Evolutionary conservation across 768 basidiomycete genomes (phyloP).

Genomic region (Wakefieldia striispora): DNA sequence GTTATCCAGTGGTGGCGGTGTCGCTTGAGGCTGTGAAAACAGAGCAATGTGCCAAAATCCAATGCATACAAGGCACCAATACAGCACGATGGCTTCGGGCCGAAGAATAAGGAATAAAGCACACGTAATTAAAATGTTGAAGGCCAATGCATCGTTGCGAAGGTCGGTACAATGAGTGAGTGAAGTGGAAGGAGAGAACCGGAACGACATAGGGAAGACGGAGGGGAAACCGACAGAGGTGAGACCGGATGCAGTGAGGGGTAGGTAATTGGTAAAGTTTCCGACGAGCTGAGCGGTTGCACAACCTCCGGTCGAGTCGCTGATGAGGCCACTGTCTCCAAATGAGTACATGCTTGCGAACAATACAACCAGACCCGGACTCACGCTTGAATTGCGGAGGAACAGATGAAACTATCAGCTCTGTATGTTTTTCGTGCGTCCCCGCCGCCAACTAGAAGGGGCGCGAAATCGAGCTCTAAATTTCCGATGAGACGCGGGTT

Average conservation of each 20-base stretch:
- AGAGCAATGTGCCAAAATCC: slow-evolving; percentile 84
- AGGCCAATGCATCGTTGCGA: slow-evolving; percentile 64
- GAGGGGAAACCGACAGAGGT: slow-evolving; percentile 72
- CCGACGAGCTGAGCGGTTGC: slow-evolving; percentile 65
- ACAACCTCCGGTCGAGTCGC: slow-evolving; percentile 71
- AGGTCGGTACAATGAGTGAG: slow-evolving; percentile 70
- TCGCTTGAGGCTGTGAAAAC: slow-evolving; percentile 68
- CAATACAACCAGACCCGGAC: slow-evolving; percentile 23
- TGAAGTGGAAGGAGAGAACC: slow-evolving; percentile 46
- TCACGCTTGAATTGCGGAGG: slow-evolving; percentile 79
- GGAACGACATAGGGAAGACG: slow-evolving; percentile 69
- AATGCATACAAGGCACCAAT: slow-evolving; percentile 77
- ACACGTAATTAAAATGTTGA: slow-evolving; percentile 68
- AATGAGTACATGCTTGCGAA: slow-evolving; percentile 6
- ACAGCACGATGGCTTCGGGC: slow-evolving; percentile 64
- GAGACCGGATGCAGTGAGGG: slow-evolving; percentile 58
- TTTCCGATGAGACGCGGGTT: slow-evolving; percentile 75
- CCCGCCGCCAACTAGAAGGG: slow-evolving; percentile 84
- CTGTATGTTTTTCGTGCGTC: slow-evolving; percentile 71
- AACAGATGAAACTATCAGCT: slow-evolving; percentile 82
- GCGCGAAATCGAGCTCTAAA: slow-evolving; percentile 60
- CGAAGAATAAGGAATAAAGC: slow-evolving; percentile 71
- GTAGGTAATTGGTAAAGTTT: slow-evolving; percentile 68
- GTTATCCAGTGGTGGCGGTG: slow-evolving; percentile 66
- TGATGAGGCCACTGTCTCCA: slow-evolving; percentile 56